Conservation (phyloP, 441 rosid species). For the Mallotus japonicus region DNA sequence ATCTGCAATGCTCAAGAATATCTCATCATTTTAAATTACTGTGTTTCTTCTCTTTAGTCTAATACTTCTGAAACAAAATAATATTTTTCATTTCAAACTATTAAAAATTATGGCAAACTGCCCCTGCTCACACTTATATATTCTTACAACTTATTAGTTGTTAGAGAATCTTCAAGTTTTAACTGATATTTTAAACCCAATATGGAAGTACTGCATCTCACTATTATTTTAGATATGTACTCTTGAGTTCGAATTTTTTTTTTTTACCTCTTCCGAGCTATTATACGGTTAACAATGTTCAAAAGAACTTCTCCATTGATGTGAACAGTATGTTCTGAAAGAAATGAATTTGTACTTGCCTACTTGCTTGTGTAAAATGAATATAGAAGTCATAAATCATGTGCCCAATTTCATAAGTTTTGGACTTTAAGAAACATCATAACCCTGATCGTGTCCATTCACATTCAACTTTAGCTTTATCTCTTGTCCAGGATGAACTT, state of each 20-base stretch:
- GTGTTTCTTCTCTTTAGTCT: background rate
- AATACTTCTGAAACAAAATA: background rate
- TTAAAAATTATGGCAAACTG: background rate
- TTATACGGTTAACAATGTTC: background rate
- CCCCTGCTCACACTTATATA: background rate
- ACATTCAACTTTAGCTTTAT: background rate
- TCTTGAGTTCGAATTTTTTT: background rate
- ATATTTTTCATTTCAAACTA: background rate
- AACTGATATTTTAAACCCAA: background rate
- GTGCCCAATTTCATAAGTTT: background rate
- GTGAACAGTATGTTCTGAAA: background rate
- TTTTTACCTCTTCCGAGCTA: background rate
- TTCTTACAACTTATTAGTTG: background rate
- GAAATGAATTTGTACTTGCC: background rate
- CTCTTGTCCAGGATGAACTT: conserved; percentile 73
- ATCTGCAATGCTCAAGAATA: background rate
- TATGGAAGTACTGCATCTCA: background rate
- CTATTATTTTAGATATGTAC: background rate
- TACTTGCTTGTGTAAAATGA: background rate
- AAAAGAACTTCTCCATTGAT: background rate
- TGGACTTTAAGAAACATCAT: conserved; percentile 14
- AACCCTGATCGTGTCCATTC: background rate
- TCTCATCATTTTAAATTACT: background rate
- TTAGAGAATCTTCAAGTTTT: background rate
- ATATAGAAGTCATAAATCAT: background rate